Percentiles rank a stretch among this genome's conserved stretches.
Conservation (phyloP, 176 grass and related monocot species). For the bread wheat (Triticum aestivum) region IWGSC_CS_RefSeq_v2.1 NC_057802.1:407370782-407371281, state of each 20-base stretch:
- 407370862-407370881: no score
- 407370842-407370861: no score
- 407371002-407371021: constrained; percentile 42
- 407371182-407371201: constrained; percentile 81
- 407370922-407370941: no score
- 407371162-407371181: constrained; percentile 15
- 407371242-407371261: constrained; percentile 60
- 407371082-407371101: constrained; percentile 63
- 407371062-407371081: constrained; percentile 52
- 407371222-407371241: constrained; percentile 84
- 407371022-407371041: constrained; percentile 40
- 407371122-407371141: constrained; percentile 12
- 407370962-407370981: neutral
- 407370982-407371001: neutral
- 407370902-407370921: no score
- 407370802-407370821: no score
- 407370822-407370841: no score
- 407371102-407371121: constrained; percentile 40
- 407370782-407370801: no score
- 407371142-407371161: neutral
- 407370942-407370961: no score
- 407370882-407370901: no score
- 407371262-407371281: constrained; percentile 54
- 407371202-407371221: constrained; percentile 77
- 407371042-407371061: constrained; percentile 29